Evolutionary conservation across 768 basidiomycete genomes (phyloP).

Genomic region (Trichaptum fuscoviolaceum): DNA sequence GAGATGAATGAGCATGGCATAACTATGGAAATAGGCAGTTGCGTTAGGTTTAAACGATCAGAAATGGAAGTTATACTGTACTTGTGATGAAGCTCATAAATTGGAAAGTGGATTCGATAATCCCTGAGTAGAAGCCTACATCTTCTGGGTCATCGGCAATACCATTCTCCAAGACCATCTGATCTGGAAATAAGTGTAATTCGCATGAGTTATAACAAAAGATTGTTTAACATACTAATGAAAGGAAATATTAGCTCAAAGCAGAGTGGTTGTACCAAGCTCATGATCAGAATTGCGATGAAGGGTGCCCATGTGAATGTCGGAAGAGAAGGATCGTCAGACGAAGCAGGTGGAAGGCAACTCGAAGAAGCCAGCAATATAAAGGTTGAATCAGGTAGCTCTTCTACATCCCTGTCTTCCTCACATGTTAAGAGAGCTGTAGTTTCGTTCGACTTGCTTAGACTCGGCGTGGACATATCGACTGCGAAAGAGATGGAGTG

Average conservation of each 20-base stretch:
- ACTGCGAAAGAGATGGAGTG: too few species aligned
- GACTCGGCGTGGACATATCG: too few species aligned
- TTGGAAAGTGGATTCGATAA: conserved; percentile 11
- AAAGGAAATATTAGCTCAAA: conserved; percentile 11
- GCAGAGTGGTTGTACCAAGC: conserved; percentile 11
- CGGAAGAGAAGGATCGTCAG: background rate
- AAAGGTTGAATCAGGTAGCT: background rate
- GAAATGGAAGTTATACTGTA: background rate
- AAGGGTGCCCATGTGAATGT: conserved; percentile 13
- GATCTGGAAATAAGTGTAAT: conserved; percentile 4
- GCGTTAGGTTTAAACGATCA: background rate
- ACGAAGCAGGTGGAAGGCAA: too few species aligned
- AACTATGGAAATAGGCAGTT: conserved; percentile 13
- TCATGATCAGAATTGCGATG: conserved; percentile 8
- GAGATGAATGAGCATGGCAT: conserved; percentile 45
- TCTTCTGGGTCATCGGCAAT: conserved; percentile 16
- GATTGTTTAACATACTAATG: background rate
- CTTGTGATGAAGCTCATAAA: conserved; percentile 12
- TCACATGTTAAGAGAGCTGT: too few species aligned
- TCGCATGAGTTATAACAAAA: background rate
- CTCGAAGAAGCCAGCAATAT: background rate
- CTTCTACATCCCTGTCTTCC: too few species aligned
- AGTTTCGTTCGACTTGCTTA: too few species aligned
- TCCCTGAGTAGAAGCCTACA: conserved; percentile 18
- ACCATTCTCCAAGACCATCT: conserved; percentile 18